These are phyloP conservation scores for Xylariales sp. DNA, from an alignment of 2,329 filamentous ascomycete species.

Conservation along the genomic window DNA sequence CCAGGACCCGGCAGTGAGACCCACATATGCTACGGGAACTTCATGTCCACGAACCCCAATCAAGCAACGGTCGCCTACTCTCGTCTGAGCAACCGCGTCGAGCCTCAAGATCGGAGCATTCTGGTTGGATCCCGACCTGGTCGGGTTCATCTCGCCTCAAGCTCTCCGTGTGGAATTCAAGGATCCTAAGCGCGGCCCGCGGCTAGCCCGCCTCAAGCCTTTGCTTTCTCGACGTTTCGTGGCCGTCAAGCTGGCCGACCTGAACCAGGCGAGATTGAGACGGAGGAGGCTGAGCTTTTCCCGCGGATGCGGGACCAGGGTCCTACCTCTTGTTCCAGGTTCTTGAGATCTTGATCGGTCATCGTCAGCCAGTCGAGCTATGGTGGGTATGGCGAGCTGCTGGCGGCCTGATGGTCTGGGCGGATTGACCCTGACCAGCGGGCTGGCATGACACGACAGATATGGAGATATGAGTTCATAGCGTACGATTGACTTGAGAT, in stretches of 20 bases:
- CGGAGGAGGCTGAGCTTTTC: slow-evolving; percentile 19
- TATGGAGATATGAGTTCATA: too few relatives aligned
- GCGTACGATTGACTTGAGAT: too few relatives aligned
- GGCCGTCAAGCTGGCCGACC: slow-evolving; percentile 4
- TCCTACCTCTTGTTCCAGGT: neutral
- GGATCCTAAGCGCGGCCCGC: slow-evolving; percentile 26
- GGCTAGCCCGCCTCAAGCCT: slow-evolving; percentile 9
- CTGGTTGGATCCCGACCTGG: slow-evolving; percentile 22
- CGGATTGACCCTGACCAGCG: too few relatives aligned
- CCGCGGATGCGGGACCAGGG: slow-evolving; percentile 10
- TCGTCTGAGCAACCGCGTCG: slow-evolving; percentile 17
- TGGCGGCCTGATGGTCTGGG: too few relatives aligned
- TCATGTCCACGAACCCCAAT: slow-evolving; percentile 9
- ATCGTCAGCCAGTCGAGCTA: slow-evolving; percentile 19
- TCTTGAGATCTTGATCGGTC: neutral
- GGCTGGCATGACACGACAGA: too few relatives aligned
- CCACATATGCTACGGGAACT: neutral
- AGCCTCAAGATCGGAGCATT: slow-evolving; percentile 16
- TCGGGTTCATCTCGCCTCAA: slow-evolving; percentile 9
- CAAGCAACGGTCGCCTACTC: slow-evolving; percentile 3
- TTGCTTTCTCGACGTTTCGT: neutral
- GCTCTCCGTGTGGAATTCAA: slow-evolving; percentile 12
- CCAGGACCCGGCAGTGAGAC: neutral
- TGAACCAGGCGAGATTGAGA: slow-evolving; percentile 15
- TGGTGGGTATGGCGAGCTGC: slow-evolving; percentile 14